Conservation (phyloP, 2,329 filamentous ascomycete genomes). For the Exserohilum rostratum region DNA sequence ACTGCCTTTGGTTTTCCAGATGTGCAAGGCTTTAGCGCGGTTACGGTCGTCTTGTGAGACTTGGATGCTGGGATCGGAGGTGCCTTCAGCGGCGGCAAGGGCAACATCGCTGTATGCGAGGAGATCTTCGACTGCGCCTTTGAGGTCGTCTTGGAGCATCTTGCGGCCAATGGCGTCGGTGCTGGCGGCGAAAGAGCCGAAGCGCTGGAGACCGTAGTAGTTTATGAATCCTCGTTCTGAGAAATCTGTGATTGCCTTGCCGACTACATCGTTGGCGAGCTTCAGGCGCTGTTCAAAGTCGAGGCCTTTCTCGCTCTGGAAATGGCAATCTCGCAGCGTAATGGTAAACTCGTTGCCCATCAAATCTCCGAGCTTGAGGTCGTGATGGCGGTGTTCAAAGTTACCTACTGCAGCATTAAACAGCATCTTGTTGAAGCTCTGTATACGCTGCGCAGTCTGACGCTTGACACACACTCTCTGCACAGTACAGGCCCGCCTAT, state of each 20-base stretch:
- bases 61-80: constrained; percentile 49
- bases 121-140: constrained; percentile 78
- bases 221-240: constrained; percentile 85
- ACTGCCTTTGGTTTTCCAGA: constrained; percentile 70
- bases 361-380: constrained; percentile 82
- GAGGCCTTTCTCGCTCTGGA: constrained; percentile 55
- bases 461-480: constrained; percentile 76
- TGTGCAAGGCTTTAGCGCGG: constrained; percentile 78
- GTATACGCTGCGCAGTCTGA: constrained; percentile 67
- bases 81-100: constrained; percentile 59
- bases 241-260: constrained; percentile 69
- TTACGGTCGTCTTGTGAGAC: constrained; percentile 76
- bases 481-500: constrained; percentile 82
- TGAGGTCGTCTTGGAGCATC: constrained; percentile 81
- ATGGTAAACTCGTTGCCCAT: constrained; percentile 92
- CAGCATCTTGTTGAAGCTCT: constrained; percentile 65
- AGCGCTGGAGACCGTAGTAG: constrained; percentile 97
- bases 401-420: constrained; percentile 73
- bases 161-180: constrained; percentile 85
- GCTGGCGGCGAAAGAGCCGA: constrained; percentile 84
- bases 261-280: constrained; percentile 59
- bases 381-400: constrained; percentile 74
- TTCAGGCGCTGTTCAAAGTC: constrained; percentile 48
- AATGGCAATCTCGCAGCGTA: constrained; percentile 82
- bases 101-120: constrained; percentile 73